Conservation (phyloP, 768 basidiomycete species). For the Termitomyces titanicus region DNA sequence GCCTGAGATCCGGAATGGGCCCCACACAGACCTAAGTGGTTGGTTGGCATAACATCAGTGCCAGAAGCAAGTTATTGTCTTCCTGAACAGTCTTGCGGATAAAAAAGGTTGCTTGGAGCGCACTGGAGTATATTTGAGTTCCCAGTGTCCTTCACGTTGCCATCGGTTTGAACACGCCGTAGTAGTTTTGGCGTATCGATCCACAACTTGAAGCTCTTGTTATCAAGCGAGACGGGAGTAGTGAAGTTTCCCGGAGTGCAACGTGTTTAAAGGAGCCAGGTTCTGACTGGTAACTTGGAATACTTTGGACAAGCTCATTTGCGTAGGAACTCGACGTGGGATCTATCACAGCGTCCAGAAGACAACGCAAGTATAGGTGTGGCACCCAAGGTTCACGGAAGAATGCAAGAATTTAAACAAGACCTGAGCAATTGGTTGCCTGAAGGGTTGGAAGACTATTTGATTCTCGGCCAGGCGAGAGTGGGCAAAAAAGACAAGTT, state of each 20-base stretch:
- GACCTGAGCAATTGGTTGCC: not conserved
- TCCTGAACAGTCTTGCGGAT: not conserved
- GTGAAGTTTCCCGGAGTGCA: not conserved
- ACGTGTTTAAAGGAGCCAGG: no score
- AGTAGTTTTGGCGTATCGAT: no score
- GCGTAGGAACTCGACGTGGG: no score
- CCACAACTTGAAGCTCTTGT: no score
- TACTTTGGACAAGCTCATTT: no score
- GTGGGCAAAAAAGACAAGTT: not conserved
- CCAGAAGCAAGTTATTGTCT: no score
- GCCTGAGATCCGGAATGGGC: not conserved
- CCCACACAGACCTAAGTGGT: no score
- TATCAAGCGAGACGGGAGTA: no score
- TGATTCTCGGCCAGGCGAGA: not conserved
- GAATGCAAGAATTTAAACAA: not conserved
- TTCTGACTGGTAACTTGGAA: not conserved
- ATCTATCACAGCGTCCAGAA: not conserved
- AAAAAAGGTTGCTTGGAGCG: not conserved
- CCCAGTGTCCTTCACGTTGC: no score
- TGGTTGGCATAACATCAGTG: no score
- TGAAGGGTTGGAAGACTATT: not conserved
- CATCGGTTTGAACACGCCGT: no score
- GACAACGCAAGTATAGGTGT: not conserved
- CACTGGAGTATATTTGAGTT: not conserved
- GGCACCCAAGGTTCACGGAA: not conserved